phyloP scores from a whole-genome alignment of 768 basidiomycete genomes.

The Phanerodontia chrysosporium region DNA sequence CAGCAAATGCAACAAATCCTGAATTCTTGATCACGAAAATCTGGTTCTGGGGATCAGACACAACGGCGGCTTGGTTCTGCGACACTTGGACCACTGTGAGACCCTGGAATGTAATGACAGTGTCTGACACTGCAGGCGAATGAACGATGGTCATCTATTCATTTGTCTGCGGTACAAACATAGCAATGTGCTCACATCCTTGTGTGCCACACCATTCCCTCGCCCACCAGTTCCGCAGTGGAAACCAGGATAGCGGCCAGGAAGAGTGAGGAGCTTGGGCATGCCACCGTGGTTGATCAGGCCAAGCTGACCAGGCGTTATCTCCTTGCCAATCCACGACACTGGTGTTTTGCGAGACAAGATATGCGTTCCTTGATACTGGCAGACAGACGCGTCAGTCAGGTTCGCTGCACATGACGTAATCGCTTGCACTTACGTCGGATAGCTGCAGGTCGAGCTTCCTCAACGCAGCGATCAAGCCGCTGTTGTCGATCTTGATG shows the following conservation, averaged over 20 bases:
- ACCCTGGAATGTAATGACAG: constrained; percentile 76
- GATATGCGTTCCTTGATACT: constrained; percentile 56
- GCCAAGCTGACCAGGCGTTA: constrained; percentile 68
- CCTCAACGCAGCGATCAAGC: constrained; percentile 63
- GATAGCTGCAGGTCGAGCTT: constrained; percentile 63
- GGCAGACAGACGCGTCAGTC: neutral
- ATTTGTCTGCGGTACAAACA: neutral
- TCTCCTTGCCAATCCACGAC: constrained; percentile 63
- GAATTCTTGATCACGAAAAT: constrained; percentile 78
- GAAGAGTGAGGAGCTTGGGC: constrained; percentile 68
- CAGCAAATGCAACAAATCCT: constrained; percentile 73
- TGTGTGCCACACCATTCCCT: constrained; percentile 65
- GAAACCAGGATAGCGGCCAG: constrained; percentile 79
- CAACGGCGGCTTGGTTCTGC: constrained; percentile 76
- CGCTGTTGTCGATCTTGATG: constrained; percentile 61
- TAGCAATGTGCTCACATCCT: constrained; percentile 47
- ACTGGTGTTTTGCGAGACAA: constrained; percentile 55
- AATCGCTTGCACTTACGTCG: constrained; percentile 32
- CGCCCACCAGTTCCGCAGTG: constrained; percentile 83
- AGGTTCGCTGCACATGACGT: no score
- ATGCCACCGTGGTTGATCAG: constrained; percentile 80
- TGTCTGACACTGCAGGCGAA: constrained; percentile 59
- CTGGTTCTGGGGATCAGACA: constrained; percentile 74
- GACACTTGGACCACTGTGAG: constrained; percentile 84
- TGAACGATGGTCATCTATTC: no score